Evolutionary conservation across 441 rosid species (phyloP), one percentile per base, ranked within the genome.

Genomic region (Brassica hybrid): DNA sequence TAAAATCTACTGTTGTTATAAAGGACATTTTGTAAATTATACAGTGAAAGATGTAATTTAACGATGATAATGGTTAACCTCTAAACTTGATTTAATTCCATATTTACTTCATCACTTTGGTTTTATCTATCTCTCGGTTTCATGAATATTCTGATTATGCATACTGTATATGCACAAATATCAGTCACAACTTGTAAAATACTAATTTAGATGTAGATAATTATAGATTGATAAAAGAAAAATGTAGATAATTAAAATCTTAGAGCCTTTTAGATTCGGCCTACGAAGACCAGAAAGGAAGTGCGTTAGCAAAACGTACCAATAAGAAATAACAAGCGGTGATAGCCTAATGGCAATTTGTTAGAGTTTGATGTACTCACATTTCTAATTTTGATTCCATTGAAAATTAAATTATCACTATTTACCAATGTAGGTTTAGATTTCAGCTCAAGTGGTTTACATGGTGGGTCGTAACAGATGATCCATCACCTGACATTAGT

Each of bases 221-320:
- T n/a, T 36, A 30, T 30, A 30, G 34, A 17, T 18, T 63, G 23
- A 61, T 16, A 17, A 36, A 64, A 64, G 34, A 43, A 6, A 21
- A 43, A 0, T 19, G 62, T 58, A 19, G 27, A 57, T 1, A 57
- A 19, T 9, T 21, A 21, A 25, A 41, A 18, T 43, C 38, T 18
- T 16, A 45, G 8, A 59, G 34, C 66, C 18, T 30, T 34, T 57
- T 66, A 59, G 68, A 75, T 75, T 68, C 69, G 73, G n/a, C n/a
- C n/a, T n/a, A n/a, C n/a, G n/a, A n/a, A n/a, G n/a, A n/a, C n/a
- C n/a, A n/a, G n/a, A n/a, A n/a, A n/a, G n/a, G n/a, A n/a, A n/a
- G n/a, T n/a, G n/a, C n/a, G n/a, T n/a, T n/a, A n/a, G n/a, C n/a
- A n/a, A n/a, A n/a, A n/a, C n/a, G 34, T 30, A 30, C 34, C 34